Evolutionary conservation across 139 green algal genomes (phyloP), one percentile per base, ranked within the genome.

Genomic region (Pseudopediastrum boryanum): DNA sequence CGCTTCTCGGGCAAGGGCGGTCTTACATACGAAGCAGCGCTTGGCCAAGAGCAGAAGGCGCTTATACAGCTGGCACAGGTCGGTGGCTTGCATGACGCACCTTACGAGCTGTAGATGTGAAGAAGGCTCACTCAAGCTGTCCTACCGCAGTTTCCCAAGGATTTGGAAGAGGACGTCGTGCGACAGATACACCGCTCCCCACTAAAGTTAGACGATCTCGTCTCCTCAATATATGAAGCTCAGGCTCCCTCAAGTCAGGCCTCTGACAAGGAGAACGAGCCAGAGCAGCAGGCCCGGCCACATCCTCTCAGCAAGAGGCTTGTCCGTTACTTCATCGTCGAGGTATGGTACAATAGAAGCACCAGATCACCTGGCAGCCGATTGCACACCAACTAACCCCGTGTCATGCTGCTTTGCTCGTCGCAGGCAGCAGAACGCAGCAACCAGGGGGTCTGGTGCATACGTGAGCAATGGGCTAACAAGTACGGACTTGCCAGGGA

Each of bases 11-110:
- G 89, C 38, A 82, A 80, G 5, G 43, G 23, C 6, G 84, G 81
- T 7, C 58, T 96, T 35, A 96, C 90, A 0, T 96, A 89, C 43
- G 89, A 96, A 51, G 85, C 95, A 77, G 90, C 90, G 1, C 71
- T 93, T 9, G 6, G 41, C 13, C 31, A 74, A 9, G 66, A 35
- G 66, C 6, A 38, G n/a, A 59, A 19, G 13, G 42, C 41, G 42
- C 41, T 38, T 42, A 27, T n/a, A 2, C 66, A 29, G 66, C 33
- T 74, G 66, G 66, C 42, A 4, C 41, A 39, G 64, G 35, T 54
- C 71, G 27, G 39, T 51, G 65, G 38, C 68, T 39, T 29, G 63
- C 33, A 70, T 54, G 39, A 36, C 44, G 39, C 67, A 62, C 2
- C 54, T 77, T 38, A 23, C 66, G 56, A 38, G 52, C 13, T 58